Percentiles rank a stretch among this genome's conserved stretches.
phyloP scores from a whole-genome alignment of 441 rosid genomes.

The Pelargonium fulgidum region DNA sequence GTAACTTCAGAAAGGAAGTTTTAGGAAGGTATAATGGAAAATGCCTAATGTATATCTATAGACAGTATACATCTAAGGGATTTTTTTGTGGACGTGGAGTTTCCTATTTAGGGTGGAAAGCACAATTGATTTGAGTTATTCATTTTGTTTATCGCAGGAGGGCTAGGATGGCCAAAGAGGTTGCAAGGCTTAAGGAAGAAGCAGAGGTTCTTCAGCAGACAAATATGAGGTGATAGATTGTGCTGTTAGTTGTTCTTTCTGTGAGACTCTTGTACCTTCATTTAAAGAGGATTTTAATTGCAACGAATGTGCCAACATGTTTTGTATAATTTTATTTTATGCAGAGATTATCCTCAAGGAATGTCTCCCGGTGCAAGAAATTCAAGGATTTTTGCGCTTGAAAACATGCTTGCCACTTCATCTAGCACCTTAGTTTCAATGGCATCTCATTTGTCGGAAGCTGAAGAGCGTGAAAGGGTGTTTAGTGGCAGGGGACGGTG shows the following conservation, averaged over 20 bases:
- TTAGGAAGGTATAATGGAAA: background rate
- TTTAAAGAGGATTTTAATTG: background rate
- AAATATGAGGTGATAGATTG: slow-evolving; percentile 45
- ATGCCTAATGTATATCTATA: background rate
- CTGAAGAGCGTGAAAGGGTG: slow-evolving; percentile 83
- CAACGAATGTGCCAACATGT: slow-evolving; percentile 7
- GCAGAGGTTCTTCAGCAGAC: slow-evolving; percentile 46
- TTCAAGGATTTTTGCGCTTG: slow-evolving; percentile 88
- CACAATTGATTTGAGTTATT: slow-evolving; percentile 16
- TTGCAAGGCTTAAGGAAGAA: slow-evolving; percentile 80
- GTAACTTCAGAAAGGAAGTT: background rate
- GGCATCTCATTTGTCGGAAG: slow-evolving; percentile 98
- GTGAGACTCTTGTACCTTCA: slow-evolving; percentile 2
- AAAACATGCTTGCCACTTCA: slow-evolving; percentile 89
- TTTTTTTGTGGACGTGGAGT: background rate
- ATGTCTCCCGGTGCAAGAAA: slow-evolving; percentile 98
- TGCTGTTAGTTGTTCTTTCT: slow-evolving; percentile 6
- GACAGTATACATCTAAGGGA: background rate
- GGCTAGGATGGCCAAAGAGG: slow-evolving; percentile 81
- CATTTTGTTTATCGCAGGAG: slow-evolving; percentile 49
- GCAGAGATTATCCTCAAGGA: slow-evolving; percentile 49
- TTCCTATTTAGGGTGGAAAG: background rate
- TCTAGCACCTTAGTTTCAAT: slow-evolving; percentile 82
- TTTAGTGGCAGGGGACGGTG: slow-evolving; percentile 93
- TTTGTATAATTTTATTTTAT: slow-evolving; percentile 20